Base-by-base conservation (phyloP, 2,329 filamentous ascomycete species). In the Phialemonium atrogriseum region DNA sequence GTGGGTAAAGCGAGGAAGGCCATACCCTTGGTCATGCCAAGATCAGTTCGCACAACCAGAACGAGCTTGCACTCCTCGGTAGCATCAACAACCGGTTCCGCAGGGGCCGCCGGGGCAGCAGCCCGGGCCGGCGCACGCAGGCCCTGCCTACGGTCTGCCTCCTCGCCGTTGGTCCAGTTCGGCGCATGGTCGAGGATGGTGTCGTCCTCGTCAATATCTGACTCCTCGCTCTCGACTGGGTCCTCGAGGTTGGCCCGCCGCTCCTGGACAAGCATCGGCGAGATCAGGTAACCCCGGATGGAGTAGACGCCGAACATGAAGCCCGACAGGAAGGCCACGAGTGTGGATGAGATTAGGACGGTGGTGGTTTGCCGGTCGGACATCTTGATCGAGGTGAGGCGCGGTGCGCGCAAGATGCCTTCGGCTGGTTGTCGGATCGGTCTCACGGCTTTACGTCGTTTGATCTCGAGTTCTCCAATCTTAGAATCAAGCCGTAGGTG, bases 21-120 rank as follows among this genome's bases (percentile, higher is more conserved):
- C 66, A 24, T 65, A 91, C 89, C 89, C 64, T 94, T 96, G 8
- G 84, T 91, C 91, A 98, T 98, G 48, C 89, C 89, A 48, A 98
- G 60, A 62, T 98, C 91, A 12, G 86, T 94, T 52, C 91, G 68
- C 34, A 96, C 89, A 4, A 94, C 85, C 20, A 98, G 66, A 10
- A 95, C 85, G 36, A 96, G 68, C 63, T 96, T 96, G 66, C 89
- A 94, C 57, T 95, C 88, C 58, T 95, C 88, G 15, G 64, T 68
- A 27, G 45, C 37, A 23, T 57, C 64, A 2, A 24, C 28, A 7
- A 30, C 28, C 20, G 16, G 5, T 10, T 24, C 4, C n/a, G 21
- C 21, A n/a, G 9, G 9, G 19, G 50, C 62, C 32, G 49, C 46
- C 30, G 51, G 50, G 22, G 44, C 41, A 5, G 38, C 40, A 8